These are phyloP conservation scores for Ophiostoma perfectum DNA, from an alignment of 2,329 filamentous ascomycete species.

Conservation along the genomic window DNA sequence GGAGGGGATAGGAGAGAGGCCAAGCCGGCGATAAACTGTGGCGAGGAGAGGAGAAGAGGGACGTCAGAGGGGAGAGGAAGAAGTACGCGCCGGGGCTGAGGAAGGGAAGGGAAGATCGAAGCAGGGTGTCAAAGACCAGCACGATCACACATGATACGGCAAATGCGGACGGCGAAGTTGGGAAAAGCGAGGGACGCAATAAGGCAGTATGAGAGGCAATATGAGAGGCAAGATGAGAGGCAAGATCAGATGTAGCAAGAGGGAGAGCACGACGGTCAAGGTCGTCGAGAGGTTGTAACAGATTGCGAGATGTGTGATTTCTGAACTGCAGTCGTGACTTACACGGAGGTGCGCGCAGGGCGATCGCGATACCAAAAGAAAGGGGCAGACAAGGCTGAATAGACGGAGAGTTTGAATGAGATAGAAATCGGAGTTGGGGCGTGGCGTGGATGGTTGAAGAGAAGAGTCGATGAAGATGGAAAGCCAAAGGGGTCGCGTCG, in stretches of 20 bases:
- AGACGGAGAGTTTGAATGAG: neutral
- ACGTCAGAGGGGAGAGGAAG: neutral
- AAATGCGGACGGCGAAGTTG: neutral
- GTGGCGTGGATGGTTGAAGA: constrained; percentile 13
- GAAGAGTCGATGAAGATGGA: neutral
- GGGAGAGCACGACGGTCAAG: too few species aligned
- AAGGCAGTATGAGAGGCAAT: neutral
- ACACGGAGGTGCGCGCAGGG: constrained; percentile 19
- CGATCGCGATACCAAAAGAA: constrained; percentile 17
- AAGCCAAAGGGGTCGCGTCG: constrained; percentile 16
- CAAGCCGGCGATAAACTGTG: neutral
- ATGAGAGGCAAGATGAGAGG: neutral
- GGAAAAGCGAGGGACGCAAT: neutral
- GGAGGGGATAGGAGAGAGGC: neutral
- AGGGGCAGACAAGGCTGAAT: neutral
- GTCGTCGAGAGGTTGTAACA: neutral
- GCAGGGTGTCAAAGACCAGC: neutral
- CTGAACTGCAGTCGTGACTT: constrained; percentile 17
- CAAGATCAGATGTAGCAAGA: neutral
- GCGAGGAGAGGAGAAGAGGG: neutral
- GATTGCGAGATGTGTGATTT: neutral
- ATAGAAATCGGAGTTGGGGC: neutral
- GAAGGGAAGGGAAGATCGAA: neutral
- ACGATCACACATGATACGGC: neutral
- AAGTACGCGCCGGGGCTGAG: constrained; percentile 3